phyloP scores from a whole-genome alignment of 108 stramenopile species.

The Chaetoceros muelleri region DNA sequence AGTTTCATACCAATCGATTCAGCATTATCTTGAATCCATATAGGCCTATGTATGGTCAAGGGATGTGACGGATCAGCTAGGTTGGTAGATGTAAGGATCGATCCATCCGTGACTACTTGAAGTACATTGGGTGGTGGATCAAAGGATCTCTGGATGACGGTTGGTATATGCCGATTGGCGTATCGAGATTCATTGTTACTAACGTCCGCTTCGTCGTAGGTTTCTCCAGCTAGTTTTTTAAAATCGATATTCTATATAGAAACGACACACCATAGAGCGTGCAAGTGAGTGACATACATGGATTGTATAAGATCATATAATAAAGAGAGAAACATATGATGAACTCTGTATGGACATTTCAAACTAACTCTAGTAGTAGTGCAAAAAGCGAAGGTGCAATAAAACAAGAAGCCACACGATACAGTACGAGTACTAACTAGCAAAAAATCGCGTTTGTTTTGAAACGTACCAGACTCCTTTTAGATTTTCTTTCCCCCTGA shows the following conservation, averaged over 20 bases:
- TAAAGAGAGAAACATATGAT: too few relatives aligned
- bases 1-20: slow-evolving; percentile 45
- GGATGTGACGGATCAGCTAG: slow-evolving; percentile 4
- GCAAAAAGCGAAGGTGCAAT: too few relatives aligned
- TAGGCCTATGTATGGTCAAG: slow-evolving; percentile 20
- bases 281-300: too few relatives aligned
- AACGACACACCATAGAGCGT: too few relatives aligned
- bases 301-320: too few relatives aligned
- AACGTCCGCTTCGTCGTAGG: neutral
- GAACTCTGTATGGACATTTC: too few relatives aligned
- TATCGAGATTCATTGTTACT: slow-evolving; percentile 1
- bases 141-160: neutral
- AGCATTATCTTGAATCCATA: slow-evolving; percentile 35
- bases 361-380: too few relatives aligned
- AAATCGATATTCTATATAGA: neutral
- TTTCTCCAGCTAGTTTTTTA: neutral
- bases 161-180: slow-evolving; percentile 25
- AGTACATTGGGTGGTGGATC: slow-evolving; percentile 12
- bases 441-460: too few relatives aligned
- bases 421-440: too few relatives aligned
- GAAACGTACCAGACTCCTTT: too few relatives aligned
- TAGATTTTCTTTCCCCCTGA: too few relatives aligned
- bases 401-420: too few relatives aligned
- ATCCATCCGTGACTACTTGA: slow-evolving; percentile 22
- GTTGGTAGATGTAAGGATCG: slow-evolving; percentile 6